Conservation (phyloP, 2,329 filamentous ascomycete species). For the Dothideomycetes sp. region DNA sequence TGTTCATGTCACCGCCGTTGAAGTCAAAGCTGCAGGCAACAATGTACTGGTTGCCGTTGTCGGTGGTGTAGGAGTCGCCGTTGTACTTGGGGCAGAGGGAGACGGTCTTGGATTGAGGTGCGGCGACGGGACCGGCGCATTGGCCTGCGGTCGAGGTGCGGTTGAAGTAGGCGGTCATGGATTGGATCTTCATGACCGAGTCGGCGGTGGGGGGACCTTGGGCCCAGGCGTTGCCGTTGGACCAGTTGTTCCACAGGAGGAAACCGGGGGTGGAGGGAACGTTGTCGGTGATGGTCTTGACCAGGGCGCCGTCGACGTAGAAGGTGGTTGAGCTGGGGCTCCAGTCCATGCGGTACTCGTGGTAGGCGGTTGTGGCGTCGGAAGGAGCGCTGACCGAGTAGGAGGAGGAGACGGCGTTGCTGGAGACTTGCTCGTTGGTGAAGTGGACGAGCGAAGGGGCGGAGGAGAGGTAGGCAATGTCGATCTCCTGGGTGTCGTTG, state of each 20-base stretch:
- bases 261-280: constrained; percentile 52
- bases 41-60: neutral
- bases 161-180: constrained; percentile 57
- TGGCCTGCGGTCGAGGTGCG: neutral
- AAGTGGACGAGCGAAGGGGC: constrained; percentile 33
- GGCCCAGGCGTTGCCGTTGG: constrained; percentile 61
- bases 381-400: constrained; percentile 53
- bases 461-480: constrained; percentile 49
- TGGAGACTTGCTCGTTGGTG: constrained; percentile 53
- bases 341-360: constrained; percentile 76
- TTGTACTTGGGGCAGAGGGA: neutral
- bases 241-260: constrained; percentile 65
- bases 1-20: constrained; percentile 4
- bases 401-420: constrained; percentile 46
- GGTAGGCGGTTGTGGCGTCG: constrained; percentile 58
- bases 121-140: neutral
- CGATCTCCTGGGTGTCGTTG: constrained; percentile 72
- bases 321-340: constrained; percentile 53
- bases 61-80: neutral
- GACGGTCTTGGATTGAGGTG: neutral
- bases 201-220: constrained; percentile 57
- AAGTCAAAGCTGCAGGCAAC: constrained; percentile 1
- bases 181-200: constrained; percentile 54
- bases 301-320: constrained; percentile 53
- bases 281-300: constrained; percentile 44